phyloP scores from a whole-genome alignment of 495 filamentous ascomycete species.

The Penicillium lividum region DNA sequence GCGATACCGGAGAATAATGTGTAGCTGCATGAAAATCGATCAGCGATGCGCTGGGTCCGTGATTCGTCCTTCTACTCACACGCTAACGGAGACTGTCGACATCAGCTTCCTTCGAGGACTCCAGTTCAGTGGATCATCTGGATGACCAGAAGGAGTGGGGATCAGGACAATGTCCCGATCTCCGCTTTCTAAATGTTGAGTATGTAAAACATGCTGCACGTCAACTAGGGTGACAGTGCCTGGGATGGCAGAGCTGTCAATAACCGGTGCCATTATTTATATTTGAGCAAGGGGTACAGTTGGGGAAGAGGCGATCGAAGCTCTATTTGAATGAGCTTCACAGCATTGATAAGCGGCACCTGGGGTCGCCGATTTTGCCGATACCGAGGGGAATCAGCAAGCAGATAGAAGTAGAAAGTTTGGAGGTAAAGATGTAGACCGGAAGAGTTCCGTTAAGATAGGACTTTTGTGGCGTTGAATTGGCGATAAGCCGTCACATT shows the following conservation, averaged over 20 bases:
- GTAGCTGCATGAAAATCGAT: conserved; percentile 38
- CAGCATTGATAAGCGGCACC: not conserved
- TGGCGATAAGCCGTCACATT: not conserved
- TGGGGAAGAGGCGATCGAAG: not conserved
- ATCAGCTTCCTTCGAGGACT: conserved; percentile 54
- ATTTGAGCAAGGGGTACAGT: not conserved
- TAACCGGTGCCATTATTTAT: conserved; percentile 29
- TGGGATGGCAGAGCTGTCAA: conserved; percentile 49
- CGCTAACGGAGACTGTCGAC: conserved; percentile 50
- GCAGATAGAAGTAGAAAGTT: not conserved
- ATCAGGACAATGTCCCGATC: conserved; percentile 59
- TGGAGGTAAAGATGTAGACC: not conserved
- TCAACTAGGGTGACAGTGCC: conserved; percentile 59
- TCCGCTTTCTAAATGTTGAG: conserved; percentile 40
- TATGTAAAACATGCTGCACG: conserved; percentile 47
- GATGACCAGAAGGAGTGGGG: conserved; percentile 57
- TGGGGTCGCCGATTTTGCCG: not conserved
- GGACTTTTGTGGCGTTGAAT: not conserved
- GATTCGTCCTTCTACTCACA: conserved; percentile 26
- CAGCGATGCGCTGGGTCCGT: not conserved
- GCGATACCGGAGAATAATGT: conserved; percentile 63
- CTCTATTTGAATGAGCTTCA: not conserved
- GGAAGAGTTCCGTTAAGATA: not conserved
- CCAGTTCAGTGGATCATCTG: conserved; percentile 66
- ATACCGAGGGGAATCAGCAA: not conserved